phyloP scores from a whole-genome alignment of 192 early-diverging fungal species.

The Coemansia sp. region DNA sequence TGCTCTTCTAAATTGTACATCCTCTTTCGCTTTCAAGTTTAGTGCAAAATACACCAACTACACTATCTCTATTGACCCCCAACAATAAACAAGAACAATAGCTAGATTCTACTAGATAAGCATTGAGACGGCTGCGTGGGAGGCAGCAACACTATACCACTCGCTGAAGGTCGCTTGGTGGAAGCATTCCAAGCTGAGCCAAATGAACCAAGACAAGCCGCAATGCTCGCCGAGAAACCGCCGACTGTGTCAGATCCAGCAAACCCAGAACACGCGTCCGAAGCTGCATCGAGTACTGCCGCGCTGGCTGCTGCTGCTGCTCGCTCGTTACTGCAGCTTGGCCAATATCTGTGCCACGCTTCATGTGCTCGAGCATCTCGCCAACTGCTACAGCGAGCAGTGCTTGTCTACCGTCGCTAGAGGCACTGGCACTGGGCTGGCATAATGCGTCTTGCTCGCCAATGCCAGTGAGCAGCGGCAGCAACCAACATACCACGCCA shows the following conservation, averaged over 20 bases:
- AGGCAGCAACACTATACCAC: slow-evolving; percentile 10
- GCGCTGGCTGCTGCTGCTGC: slow-evolving; percentile 11
- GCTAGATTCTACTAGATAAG: neutral
- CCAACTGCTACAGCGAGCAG: slow-evolving; percentile 1
- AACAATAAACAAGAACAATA: slow-evolving; percentile 12
- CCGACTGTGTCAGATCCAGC: slow-evolving; percentile 18
- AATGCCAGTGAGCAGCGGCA: slow-evolving; percentile 34
- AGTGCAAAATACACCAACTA: neutral
- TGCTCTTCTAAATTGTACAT: slow-evolving; percentile 3
- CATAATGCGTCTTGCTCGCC: neutral
- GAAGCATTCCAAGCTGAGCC: slow-evolving; percentile 32
- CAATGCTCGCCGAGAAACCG: slow-evolving; percentile 5
- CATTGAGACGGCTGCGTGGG: neutral
- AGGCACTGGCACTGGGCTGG: neutral
- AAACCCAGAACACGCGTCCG: slow-evolving; percentile 29
- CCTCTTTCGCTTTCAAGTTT: neutral
- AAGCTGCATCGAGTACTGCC: slow-evolving; percentile 31
- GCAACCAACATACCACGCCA: slow-evolving; percentile 21
- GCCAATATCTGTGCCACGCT: neutral
- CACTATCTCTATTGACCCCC: neutral
- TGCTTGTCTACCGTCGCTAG: neutral
- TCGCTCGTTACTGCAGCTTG: neutral
- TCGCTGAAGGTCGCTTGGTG: slow-evolving; percentile 28
- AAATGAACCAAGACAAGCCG: slow-evolving; percentile 20
- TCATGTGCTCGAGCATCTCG: slow-evolving; percentile 28